Base-by-base conservation (phyloP, 106 monocot genomes). In the Acanthochlamys bracteata region DNA sequence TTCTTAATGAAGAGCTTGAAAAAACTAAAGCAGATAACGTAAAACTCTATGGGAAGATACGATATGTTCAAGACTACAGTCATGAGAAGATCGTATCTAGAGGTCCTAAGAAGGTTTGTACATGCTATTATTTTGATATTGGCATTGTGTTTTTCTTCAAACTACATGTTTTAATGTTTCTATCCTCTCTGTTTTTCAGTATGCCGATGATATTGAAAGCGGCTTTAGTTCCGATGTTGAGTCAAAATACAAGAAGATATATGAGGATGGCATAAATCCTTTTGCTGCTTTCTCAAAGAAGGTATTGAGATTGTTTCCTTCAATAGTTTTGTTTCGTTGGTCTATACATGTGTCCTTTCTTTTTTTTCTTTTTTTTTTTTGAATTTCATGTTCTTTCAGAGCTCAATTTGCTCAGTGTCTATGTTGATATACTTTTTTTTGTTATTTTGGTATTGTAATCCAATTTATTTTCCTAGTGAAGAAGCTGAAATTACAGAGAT, bases 221-320 rank as follows among this genome's bases (percentile, higher is more conserved):
- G 96, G 90, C 57, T 91, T 73, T 25, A 73, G 71, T 65, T 96
- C 96, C 41, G 96, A 96, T 74, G 82, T 96, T 49, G 96, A 96
- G 69, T 83, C 96, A 13, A 96, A 96, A 74, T 96, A 96, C 73
- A 96, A 88, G 65, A 96, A 96, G 76, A 90, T 96, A 27, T 96
- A 96, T 55, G 96, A 96, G 76, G 90, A 96, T 71, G 96, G 88
- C 58, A 90, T 96, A 80, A 96, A 96, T 74, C 96, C 96, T 60
- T 96, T 96, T 81, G 91, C 96, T 78, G 90, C 96, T 79, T 96
- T 96, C 76, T 96, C 96, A 39, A 96, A 80, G 64, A 96, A 88
- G 90, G 96, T 91, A 72, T 4, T 13, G 25, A 16, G 7, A 59
- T 64, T 40, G 3, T 55, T 62, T 58, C 17, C 15, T 14, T 49